phyloP scores from a whole-genome alignment of 225 moss, liverwort and hornwort species.

The Sphagnum contortum region DNA sequence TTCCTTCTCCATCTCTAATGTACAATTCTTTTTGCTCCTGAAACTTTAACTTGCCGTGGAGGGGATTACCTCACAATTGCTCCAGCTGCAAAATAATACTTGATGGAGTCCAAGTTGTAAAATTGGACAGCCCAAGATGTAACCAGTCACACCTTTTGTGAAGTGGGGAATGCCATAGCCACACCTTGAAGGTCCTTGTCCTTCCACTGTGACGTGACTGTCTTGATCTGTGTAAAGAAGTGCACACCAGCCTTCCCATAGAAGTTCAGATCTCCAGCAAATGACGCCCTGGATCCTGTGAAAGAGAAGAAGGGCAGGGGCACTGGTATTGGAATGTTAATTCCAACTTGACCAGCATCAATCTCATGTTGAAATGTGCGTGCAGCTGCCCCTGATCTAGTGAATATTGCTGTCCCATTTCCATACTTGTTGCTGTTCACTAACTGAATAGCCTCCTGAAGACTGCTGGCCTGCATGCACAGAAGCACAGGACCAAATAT shows the following conservation, averaged over 20 bases:
- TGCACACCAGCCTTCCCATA: slow-evolving; percentile 92
- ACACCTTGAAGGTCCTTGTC: slow-evolving; percentile 12
- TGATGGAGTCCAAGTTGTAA: too few relatives aligned
- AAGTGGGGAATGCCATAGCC: too few relatives aligned
- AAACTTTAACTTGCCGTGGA: too few relatives aligned
- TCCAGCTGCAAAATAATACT: too few relatives aligned
- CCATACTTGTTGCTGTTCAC: slow-evolving; percentile 88
- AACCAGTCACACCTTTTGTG: too few relatives aligned
- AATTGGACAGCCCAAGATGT: too few relatives aligned
- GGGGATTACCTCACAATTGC: too few relatives aligned
- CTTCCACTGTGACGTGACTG: slow-evolving; percentile 87
- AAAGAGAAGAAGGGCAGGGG: slow-evolving; percentile 98
- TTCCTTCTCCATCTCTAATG: too few relatives aligned
- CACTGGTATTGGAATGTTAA: slow-evolving; percentile 96
- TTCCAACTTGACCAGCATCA: slow-evolving; percentile 93
- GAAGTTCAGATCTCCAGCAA: slow-evolving; percentile 95
- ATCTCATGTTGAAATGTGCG: slow-evolving; percentile 90
- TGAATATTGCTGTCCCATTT: slow-evolving; percentile 94
- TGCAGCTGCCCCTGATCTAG: slow-evolving; percentile 81
- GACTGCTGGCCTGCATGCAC: slow-evolving; percentile 70
- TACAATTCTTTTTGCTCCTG: too few relatives aligned
- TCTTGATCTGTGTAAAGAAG: slow-evolving; percentile 93
- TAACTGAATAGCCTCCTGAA: slow-evolving; percentile 67
- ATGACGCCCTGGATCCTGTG: slow-evolving; percentile 86
- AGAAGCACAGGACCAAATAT: slow-evolving; percentile 89